Evolutionary conservation across 2,329 filamentous ascomycete species (phyloP).

Genomic region (Alternaria longipes): DNA sequence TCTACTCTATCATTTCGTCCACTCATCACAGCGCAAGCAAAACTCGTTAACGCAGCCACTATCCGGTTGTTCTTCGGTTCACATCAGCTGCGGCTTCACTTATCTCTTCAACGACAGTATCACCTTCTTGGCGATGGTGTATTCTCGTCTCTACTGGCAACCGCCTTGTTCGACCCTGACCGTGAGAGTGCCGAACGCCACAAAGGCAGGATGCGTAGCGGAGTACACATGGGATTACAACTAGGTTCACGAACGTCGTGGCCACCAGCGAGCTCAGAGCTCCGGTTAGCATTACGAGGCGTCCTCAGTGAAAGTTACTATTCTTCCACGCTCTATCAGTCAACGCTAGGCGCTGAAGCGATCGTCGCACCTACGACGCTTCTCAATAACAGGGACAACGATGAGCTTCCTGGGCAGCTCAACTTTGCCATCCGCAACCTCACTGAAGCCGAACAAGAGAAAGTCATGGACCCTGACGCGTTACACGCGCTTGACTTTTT

Average conservation of each 20-base stretch:
- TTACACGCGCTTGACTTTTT: constrained; percentile 94
- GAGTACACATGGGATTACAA: constrained; percentile 78
- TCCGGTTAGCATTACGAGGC: constrained; percentile 88
- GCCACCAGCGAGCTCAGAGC: constrained; percentile 93
- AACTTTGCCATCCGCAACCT: constrained; percentile 80
- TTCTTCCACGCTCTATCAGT: constrained; percentile 46
- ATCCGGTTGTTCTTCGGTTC: constrained; percentile 78
- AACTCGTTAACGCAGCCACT: constrained; percentile 78
- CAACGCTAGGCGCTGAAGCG: constrained; percentile 20
- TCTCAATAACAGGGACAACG: constrained; percentile 32
- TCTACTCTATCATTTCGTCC: constrained; percentile 80
- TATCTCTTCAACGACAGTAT: constrained; percentile 79
- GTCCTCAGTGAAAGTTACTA: constrained; percentile 79
- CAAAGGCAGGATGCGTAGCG: constrained; percentile 71
- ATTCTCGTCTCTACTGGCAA: constrained; percentile 80
- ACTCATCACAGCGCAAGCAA: constrained; percentile 76
- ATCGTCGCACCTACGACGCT: constrained; percentile 9
- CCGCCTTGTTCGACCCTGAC: constrained; percentile 85
- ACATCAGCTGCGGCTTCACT: constrained; percentile 75
- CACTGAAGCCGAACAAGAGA: constrained; percentile 78
- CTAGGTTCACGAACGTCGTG: constrained; percentile 83
- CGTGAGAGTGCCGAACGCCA: constrained; percentile 80
- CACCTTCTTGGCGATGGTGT: constrained; percentile 85
- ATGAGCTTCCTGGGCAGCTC: constrained; percentile 56
- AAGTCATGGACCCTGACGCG: constrained; percentile 81